A percentile compares a stretch with the other conserved stretches of the same genome.
phyloP scores from a whole-genome alignment of 164 flowering plant species.

The Cinnamomum micranthum region DNA sequence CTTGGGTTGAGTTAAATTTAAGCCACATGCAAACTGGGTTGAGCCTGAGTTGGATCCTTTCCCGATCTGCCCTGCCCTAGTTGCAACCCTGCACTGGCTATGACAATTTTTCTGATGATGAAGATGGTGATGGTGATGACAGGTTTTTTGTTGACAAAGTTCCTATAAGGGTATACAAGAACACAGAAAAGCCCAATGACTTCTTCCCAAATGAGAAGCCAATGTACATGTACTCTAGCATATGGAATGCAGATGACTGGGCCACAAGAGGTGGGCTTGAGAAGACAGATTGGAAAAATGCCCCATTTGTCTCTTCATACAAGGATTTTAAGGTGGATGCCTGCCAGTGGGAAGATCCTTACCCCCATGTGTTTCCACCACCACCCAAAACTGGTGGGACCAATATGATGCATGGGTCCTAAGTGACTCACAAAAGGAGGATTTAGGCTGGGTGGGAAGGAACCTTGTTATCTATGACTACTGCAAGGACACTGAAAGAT shows the following conservation, averaged over 20 bases:
- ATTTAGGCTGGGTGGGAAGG: conserved; percentile 81
- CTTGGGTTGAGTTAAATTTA: background rate
- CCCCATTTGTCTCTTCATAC: conserved; percentile 91
- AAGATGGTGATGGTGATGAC: conserved; percentile 6
- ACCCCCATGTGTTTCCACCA: conserved; percentile 81
- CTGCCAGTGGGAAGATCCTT: conserved; percentile 90
- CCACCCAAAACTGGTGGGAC: conserved; percentile 89
- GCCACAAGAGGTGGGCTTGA: conserved; percentile 97
- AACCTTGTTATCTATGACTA: conserved; percentile 85
- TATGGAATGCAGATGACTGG: conserved; percentile 98
- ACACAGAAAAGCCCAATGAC: conserved; percentile 54
- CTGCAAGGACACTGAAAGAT: conserved; percentile 68
- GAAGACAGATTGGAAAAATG: conserved; percentile 89
- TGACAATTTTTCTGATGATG: background rate
- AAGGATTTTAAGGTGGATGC: conserved; percentile 76
- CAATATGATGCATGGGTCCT: conserved; percentile 77
- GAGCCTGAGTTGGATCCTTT: background rate
- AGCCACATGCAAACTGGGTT: background rate
- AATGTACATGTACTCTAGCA: conserved; percentile 91
- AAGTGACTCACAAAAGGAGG: conserved; percentile 55
- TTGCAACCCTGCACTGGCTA: no score
- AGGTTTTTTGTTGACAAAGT: conserved; percentile 82
- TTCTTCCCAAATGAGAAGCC: conserved; percentile 94
- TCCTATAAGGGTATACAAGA: conserved; percentile 74
- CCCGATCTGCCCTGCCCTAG: no score